Conservation (phyloP, 345 rosid genomes). For the Bruguiera parviflora region DNA sequence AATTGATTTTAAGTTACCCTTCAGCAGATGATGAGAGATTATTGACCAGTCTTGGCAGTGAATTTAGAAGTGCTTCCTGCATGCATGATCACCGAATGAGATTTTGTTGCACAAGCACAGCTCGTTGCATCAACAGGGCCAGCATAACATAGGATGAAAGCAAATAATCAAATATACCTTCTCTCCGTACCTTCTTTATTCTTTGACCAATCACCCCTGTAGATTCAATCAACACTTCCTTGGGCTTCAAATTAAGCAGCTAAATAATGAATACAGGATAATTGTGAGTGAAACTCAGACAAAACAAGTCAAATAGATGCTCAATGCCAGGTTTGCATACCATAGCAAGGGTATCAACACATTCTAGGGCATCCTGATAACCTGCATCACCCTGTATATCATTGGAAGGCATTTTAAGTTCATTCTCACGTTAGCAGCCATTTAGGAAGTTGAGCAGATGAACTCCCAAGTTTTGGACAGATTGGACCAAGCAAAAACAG, state of each 20-base stretch:
- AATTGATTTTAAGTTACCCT: constrained; percentile 41
- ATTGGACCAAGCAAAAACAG: background rate
- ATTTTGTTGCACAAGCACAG: background rate
- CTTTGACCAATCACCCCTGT: constrained; percentile 94
- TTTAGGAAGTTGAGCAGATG: background rate
- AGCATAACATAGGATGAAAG: constrained; percentile 3
- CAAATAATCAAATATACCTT: background rate
- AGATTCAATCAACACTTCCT: constrained; percentile 78
- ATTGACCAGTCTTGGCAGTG: constrained; percentile 67
- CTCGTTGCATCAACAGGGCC: background rate
- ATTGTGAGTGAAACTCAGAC: background rate
- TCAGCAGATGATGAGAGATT: constrained; percentile 55
- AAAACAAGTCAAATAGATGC: constrained; percentile 8
- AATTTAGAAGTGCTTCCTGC: constrained; percentile 73
- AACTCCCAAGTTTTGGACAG: constrained; percentile 7
- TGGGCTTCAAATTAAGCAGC: constrained; percentile 59
- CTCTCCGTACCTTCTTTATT: constrained; percentile 65
- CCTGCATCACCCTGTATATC: constrained; percentile 87
- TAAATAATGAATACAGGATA: constrained; percentile 25
- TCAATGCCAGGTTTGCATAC: constrained; percentile 28
- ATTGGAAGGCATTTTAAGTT: constrained; percentile 12
- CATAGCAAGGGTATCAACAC: constrained; percentile 61
- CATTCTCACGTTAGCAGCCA: background rate
- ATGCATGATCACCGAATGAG: constrained; percentile 21
- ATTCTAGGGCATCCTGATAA: constrained; percentile 76